Base-by-base conservation (phyloP, 2,329 filamentous ascomycete species). In the Lasiodiplodia sp. region DNA sequence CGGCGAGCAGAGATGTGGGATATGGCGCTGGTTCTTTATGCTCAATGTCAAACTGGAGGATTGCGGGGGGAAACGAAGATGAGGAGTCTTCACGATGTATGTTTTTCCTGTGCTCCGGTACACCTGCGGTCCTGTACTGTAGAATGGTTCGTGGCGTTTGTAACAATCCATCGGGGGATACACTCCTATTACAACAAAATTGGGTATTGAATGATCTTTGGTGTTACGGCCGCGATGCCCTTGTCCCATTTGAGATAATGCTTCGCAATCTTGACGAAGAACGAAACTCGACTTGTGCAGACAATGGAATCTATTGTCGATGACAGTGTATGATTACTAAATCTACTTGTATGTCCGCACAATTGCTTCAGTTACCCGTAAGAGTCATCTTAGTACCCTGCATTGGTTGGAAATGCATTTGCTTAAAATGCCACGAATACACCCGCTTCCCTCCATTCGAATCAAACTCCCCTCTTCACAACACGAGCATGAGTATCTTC, bases 1-100 rank as follows among this genome's bases (percentile, higher is more conserved):
- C 31, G 47, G 60, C 60, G 37, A 52, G 60, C 60, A 34, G 40
- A 64, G 60, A 38, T 49, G 47, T 64, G 44, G 47, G 44, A 52
- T 49, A n/a, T 25, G 60, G 60, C 47, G 60, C 31, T 21, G 44
- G 47, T 18, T 25, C 37, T 51, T 38, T 49, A 44, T 63, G 60
- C n/a, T 64, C 44, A 38, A 52, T n/a, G 44, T 14, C 11, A 23
- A 51, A 34, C 10, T 49, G 40, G 40, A 23, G 28, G 25, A n/a
- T 49, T 12, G 40, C n/a, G 44, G 44, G 4, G 38, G 21, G 18
- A 18, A 31, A 23, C n/a, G 38, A 47, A 28, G 56, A 34, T 34
- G 31, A 10, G 21, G 37, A 16, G 37, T 37, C 25, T n/a, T 37
- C 25, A 37, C 31, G 28, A 37, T 34, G 53, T 31, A 37, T 56